phyloP scores from a whole-genome alignment of 202 grass and related monocot genomes.

The Saccharum hybrid region DNA sequence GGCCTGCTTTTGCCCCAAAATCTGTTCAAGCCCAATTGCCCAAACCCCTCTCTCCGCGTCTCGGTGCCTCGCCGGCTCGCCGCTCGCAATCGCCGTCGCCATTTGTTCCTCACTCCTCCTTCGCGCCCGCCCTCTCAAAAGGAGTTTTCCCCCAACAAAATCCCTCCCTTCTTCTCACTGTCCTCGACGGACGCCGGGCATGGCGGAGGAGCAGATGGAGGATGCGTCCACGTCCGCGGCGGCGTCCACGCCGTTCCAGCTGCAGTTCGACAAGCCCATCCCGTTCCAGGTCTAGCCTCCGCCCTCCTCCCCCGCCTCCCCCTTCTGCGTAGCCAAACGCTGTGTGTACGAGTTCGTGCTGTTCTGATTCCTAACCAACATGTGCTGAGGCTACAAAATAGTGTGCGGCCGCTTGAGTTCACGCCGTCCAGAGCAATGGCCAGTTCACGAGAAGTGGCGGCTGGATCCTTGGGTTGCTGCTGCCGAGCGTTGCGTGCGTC shows the following conservation, averaged over 20 bases:
- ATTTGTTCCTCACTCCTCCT: too few species aligned
- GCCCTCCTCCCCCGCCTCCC: not conserved
- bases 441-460: not conserved
- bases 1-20: not conserved
- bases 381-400: not conserved
- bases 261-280: slow-evolving; percentile 83
- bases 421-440: too few species aligned
- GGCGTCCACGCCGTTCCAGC: slow-evolving; percentile 75
- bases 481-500: slow-evolving; percentile 3
- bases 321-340: not conserved
- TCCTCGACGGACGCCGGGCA: not conserved
- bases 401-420: not conserved
- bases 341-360: not conserved
- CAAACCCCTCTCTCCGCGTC: not conserved
- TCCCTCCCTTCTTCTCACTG: not conserved
- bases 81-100: not conserved
- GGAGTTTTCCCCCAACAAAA: not conserved
- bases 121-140: slow-evolving; percentile 26
- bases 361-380: not conserved
- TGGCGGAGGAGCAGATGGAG: slow-evolving; percentile 50
- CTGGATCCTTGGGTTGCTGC: not conserved
- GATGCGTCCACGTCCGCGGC: slow-evolving; percentile 39
- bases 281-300: slow-evolving; percentile 64
- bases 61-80: not conserved
- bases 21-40: not conserved